Evolutionary conservation across 805 yeast genomes (phyloP).

Genomic region (Cyberlindnera suaveolens): DNA sequence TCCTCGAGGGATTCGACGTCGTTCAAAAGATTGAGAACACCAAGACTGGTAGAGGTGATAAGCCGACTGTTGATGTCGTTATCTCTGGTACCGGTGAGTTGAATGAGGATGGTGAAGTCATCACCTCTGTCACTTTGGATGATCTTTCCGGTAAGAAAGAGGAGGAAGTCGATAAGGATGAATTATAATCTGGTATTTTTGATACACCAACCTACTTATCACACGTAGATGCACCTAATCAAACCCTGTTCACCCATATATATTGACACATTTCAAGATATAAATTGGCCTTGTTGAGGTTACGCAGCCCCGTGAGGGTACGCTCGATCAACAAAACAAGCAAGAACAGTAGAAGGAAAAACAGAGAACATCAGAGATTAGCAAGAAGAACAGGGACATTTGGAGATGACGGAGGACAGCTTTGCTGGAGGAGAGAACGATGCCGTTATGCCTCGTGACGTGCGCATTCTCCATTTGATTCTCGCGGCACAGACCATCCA

Average conservation of each 20-base stretch:
- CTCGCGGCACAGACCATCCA: constrained; percentile 91
- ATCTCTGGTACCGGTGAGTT: constrained; percentile 71
- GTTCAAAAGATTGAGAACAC: constrained; percentile 69
- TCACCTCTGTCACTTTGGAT: constrained; percentile 18
- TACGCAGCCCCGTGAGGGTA: too few relatives aligned
- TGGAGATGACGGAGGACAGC: background rate
- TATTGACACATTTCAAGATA: too few relatives aligned
- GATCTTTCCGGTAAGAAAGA: constrained; percentile 8
- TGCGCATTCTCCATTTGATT: constrained; percentile 79
- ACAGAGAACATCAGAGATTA: too few relatives aligned
- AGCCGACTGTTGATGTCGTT: constrained; percentile 59
- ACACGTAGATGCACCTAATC: too few relatives aligned
- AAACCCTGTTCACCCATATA: too few relatives aligned
- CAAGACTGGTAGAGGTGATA: constrained; percentile 64
- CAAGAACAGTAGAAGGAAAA: too few relatives aligned
- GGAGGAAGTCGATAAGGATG: constrained; percentile 26
- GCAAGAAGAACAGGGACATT: background rate
- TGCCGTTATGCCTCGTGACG: constrained; percentile 69
- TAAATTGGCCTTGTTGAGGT: too few relatives aligned
- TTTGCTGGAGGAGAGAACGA: constrained; percentile 18
- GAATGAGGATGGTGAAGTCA: constrained; percentile 27
- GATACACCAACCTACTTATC: too few relatives aligned
- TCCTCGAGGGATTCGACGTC: constrained; percentile 80
- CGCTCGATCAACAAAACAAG: too few relatives aligned
- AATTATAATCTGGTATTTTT: constrained; percentile 21